Percentiles rank a stretch among this genome's conserved stretches.
Evolutionary conservation across 345 rosid species (phyloP).

Genomic region (Pseudoturritis turrita): DNA sequence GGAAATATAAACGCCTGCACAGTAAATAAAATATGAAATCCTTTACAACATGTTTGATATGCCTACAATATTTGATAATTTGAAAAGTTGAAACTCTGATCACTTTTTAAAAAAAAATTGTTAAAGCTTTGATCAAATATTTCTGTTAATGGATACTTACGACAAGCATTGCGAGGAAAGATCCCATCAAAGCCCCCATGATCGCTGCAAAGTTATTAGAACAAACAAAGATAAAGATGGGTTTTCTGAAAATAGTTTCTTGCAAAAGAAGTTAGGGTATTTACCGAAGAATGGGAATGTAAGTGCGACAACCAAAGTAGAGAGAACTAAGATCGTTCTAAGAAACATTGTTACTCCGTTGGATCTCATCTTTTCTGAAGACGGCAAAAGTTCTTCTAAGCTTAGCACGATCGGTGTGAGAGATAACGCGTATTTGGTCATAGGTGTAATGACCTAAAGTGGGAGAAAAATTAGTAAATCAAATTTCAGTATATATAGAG

Average conservation of each 20-base stretch:
- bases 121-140: not conserved
- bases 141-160: slow-evolving; percentile 39
- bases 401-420: slow-evolving; percentile 62
- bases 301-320: slow-evolving; percentile 64
- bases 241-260: not conserved
- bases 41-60: not conserved
- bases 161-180: slow-evolving; percentile 60
- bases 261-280: not conserved
- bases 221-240: not conserved
- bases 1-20: slow-evolving; percentile 66
- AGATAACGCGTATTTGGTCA: slow-evolving; percentile 74
- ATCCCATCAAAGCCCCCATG: slow-evolving; percentile 68
- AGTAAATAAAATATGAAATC: not conserved
- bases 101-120: too few species aligned
- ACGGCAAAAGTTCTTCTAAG: slow-evolving; percentile 70
- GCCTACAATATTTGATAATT: not conserved
- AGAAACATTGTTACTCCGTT: slow-evolving; percentile 40
- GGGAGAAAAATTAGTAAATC: not conserved
- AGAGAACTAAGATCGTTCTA: slow-evolving; percentile 53
- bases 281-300: slow-evolving; percentile 73
- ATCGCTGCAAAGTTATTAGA: slow-evolving; percentile 39
- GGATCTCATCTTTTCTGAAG: slow-evolving; percentile 36
- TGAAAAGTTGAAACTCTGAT: not conserved
- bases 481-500: not conserved
- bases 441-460: slow-evolving; percentile 57